A percentile compares a stretch with the other conserved stretches of the same genome.
Evolutionary conservation across 2,329 filamentous ascomycete genomes (phyloP).

Genomic region (Pseudofabraea citricarpa): DNA sequence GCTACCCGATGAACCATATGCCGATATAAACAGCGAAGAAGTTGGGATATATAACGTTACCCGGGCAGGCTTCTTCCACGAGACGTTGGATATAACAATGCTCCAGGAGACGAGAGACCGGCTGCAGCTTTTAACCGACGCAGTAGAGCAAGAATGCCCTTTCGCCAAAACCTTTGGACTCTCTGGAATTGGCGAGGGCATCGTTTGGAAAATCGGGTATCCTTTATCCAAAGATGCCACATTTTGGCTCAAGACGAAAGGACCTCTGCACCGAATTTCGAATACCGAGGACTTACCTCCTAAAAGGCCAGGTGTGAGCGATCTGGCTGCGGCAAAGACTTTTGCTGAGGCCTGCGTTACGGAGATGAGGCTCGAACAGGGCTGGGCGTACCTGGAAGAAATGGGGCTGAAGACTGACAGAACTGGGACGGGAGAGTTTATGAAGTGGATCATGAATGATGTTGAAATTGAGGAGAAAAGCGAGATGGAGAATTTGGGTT

Average conservation of each 20-base stretch:
- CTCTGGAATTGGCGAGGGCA: not conserved
- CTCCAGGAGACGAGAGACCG: not conserved
- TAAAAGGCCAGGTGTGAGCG: not conserved
- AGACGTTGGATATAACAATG: not conserved
- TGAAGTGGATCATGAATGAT: not conserved
- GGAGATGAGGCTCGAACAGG: not conserved
- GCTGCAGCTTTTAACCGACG: not conserved
- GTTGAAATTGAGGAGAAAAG: not conserved
- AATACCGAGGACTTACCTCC: not conserved
- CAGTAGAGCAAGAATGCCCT: not conserved
- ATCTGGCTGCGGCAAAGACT: not conserved
- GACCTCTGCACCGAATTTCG: not conserved
- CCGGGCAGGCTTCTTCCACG: not conserved
- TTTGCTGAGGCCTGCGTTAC: not conserved
- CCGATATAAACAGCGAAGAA: not conserved
- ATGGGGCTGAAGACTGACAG: not conserved
- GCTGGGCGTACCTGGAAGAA: not conserved
- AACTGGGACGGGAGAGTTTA: not conserved
- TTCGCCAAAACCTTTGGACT: not conserved
- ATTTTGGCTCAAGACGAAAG: slow-evolving; percentile 1
- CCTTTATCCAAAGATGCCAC: not conserved
- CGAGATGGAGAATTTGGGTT: not conserved
- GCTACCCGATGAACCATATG: not conserved
- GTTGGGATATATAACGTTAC: not conserved
- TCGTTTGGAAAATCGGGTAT: not conserved